phyloP scores from a whole-genome alignment of 1,284 basidiomycete genomes.

The Acaromyces ingoldii region DNA sequence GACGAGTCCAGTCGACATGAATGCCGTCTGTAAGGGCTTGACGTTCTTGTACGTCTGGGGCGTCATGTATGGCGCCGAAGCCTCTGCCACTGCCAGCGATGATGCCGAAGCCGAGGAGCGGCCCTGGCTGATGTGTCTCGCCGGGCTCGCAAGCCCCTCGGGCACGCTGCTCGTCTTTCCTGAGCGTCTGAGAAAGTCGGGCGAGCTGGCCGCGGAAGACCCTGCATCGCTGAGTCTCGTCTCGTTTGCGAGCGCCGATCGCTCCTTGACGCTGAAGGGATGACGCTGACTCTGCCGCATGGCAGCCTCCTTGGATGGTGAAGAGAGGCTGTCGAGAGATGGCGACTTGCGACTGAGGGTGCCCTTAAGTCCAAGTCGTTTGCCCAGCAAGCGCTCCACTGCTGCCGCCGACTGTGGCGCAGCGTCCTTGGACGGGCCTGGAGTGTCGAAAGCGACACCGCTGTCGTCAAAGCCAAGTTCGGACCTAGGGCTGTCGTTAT shows the following conservation, averaged over 20 bases:
- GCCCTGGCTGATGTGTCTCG: background rate
- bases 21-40: constrained; percentile 53
- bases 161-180: constrained; percentile 7
- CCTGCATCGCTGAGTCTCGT: constrained; percentile 20
- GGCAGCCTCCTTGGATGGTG: constrained; percentile 4
- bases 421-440: too few relatives aligned
- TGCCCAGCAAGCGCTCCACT: background rate
- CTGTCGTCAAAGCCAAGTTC: constrained; percentile 10
- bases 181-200: background rate
- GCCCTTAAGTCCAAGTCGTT: background rate
- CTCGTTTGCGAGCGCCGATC: constrained; percentile 33
- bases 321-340: background rate
- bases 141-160: constrained; percentile 9
- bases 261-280: constrained; percentile 27
- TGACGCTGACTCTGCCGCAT: constrained; percentile 2
- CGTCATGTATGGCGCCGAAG: constrained; percentile 28
- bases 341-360: background rate
- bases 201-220: constrained; percentile 10
- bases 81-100: background rate
- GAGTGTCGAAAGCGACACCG: constrained; percentile 5
- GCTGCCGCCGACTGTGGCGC: background rate
- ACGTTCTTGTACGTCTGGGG: constrained; percentile 54
- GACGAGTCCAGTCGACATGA: constrained; percentile 53
- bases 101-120: background rate
- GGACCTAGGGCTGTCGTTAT: too few relatives aligned